Percentiles rank a stretch among this genome's conserved stretches.
These are phyloP conservation scores for Lentinula boryana DNA, from an alignment of 768 basidiomycete species.

Conservation along the genomic window DNA sequence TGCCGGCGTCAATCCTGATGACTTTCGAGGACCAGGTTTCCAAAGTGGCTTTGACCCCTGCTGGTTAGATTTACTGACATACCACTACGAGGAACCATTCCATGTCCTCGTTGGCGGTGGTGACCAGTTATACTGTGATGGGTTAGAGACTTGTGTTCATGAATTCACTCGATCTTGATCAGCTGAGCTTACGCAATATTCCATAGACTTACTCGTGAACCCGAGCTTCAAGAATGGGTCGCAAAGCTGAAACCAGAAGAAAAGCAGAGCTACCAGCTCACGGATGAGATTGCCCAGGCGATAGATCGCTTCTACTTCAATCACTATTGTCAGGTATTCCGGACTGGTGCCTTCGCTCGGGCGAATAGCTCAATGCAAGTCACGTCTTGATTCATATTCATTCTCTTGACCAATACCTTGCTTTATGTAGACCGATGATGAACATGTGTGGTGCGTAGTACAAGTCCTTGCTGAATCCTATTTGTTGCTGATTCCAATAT, in stretches of 20 bases:
- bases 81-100: constrained; percentile 76
- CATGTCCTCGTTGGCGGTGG: constrained; percentile 93
- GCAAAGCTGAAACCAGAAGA: constrained; percentile 46
- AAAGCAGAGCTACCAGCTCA: constrained; percentile 56
- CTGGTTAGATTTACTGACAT: constrained; percentile 87
- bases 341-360: constrained; percentile 83
- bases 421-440: constrained; percentile 61
- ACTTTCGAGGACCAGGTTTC: constrained; percentile 78
- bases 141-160: constrained; percentile 32
- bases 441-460: constrained; percentile 69
- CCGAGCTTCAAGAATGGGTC: constrained; percentile 86
- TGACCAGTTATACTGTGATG: constrained; percentile 87
- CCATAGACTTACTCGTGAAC: constrained; percentile 72
- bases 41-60: constrained; percentile 83
- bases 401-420: neutral
- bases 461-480: neutral
- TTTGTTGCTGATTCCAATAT: neutral
- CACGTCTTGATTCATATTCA: neutral
- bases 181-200: neutral
- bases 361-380: constrained; percentile 89
- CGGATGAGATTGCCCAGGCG: constrained; percentile 64
- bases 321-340: constrained; percentile 84
- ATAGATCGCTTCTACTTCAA: constrained; percentile 89
- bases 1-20: constrained; percentile 83
- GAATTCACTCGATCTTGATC: constrained; percentile 1